phyloP scores from a whole-genome alignment of 805 yeast species.

The Lachancea waltii region DNA sequence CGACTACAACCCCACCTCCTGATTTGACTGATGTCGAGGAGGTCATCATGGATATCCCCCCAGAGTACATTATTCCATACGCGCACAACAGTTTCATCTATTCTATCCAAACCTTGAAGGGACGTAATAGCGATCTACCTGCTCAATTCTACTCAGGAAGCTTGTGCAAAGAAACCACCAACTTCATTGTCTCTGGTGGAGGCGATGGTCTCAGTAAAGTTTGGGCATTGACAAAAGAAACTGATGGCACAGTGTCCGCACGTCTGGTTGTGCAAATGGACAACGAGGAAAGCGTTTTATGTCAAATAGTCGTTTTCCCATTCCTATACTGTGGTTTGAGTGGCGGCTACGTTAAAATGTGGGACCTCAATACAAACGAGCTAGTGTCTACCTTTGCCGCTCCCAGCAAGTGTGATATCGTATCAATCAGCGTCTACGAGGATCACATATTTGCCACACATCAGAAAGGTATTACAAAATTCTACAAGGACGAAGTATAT shows the following conservation, averaged over 20 bases:
- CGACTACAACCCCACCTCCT: constrained; percentile 7
- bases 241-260: constrained; percentile 3
- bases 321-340: constrained; percentile 79
- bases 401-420: constrained; percentile 43
- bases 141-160: constrained; percentile 2
- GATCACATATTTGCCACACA: constrained; percentile 29
- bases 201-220: constrained; percentile 87
- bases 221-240: constrained; percentile 47
- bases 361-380: constrained; percentile 85
- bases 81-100: constrained; percentile 93
- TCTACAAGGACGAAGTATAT: constrained; percentile 38
- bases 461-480: constrained; percentile 41
- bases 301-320: constrained; percentile 57
- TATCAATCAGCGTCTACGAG: constrained; percentile 37
- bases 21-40: constrained; percentile 7
- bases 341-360: constrained; percentile 66
- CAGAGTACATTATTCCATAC: constrained; percentile 58
- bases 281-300: constrained; percentile 64
- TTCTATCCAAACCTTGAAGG: constrained; percentile 38
- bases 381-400: constrained; percentile 41
- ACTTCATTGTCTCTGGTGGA: constrained; percentile 61
- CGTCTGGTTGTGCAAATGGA: constrained; percentile 29
- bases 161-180: constrained; percentile 16
- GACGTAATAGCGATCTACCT: constrained; percentile 3
- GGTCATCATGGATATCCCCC: constrained; percentile 58